These are phyloP conservation scores for Phytophthora capsici DNA, from an alignment of 352 stramenopile genomes.

Conservation along the genomic window DNA sequence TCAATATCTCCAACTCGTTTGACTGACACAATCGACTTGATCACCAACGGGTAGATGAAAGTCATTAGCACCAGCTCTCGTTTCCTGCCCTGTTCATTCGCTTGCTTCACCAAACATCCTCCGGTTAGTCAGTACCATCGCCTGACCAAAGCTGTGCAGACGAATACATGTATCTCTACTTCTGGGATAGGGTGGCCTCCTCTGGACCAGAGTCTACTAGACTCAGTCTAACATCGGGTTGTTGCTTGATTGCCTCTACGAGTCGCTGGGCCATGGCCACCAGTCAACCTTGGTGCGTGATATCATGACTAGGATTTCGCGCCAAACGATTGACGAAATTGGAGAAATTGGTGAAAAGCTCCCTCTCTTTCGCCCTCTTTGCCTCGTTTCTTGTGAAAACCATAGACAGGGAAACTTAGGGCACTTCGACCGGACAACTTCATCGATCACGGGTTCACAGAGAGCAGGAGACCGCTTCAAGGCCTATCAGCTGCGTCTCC, in stretches of 20 bases:
- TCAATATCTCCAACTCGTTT: no score
- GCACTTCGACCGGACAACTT: conserved; percentile 20
- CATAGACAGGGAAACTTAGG: conserved; percentile 16
- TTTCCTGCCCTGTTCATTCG: no score
- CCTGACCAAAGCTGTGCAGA: no score
- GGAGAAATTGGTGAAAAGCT: conserved; percentile 4
- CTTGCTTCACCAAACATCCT: no score
- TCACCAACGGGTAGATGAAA: no score
- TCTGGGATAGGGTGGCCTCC: conserved; percentile 1
- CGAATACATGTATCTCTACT: no score
- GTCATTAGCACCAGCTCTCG: no score
- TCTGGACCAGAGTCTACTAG: no score
- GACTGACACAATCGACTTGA: no score
- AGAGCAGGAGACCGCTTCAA: conserved; percentile 10
- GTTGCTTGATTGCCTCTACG: not conserved
- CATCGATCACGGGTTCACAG: conserved; percentile 22
- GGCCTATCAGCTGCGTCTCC: conserved; percentile 13
- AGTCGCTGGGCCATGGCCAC: no score
- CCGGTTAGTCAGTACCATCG: no score
- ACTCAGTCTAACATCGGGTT: conserved; percentile 9
- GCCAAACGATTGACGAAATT: conserved; percentile 21
- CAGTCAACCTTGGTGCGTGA: not conserved
- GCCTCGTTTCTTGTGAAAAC: conserved; percentile 21
- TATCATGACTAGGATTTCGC: conserved; percentile 11
- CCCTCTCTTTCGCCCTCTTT: conserved; percentile 4